These are phyloP conservation scores for Entoloma clypeatum DNA, from an alignment of 1,284 basidiomycete species.

Conservation along the genomic window DNA sequence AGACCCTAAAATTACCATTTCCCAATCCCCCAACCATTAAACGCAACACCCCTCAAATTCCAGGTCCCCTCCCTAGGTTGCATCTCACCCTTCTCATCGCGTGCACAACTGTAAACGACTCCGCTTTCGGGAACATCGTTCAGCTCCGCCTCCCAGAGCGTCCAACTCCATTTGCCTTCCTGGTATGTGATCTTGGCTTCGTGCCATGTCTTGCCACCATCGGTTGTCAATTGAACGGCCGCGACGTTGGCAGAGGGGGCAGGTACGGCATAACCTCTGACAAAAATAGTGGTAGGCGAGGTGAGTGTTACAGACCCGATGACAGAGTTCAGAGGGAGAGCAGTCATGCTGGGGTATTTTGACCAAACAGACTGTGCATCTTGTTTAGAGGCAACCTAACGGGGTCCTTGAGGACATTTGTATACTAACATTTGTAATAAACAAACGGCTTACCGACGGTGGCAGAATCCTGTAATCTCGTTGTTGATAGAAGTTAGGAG, in stretches of 20 bases:
- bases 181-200: slow-evolving; percentile 55
- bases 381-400: slow-evolving; percentile 46
- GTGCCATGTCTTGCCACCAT: slow-evolving; percentile 51
- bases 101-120: slow-evolving; percentile 40
- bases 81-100: slow-evolving; percentile 38
- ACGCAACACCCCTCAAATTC: slow-evolving; percentile 61
- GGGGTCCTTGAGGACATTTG: background rate
- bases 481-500: slow-evolving; percentile 65
- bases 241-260: slow-evolving; percentile 42
- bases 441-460: slow-evolving; percentile 39
- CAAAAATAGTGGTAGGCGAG: slow-evolving; percentile 34
- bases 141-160: slow-evolving; percentile 56
- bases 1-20: slow-evolving; percentile 28
- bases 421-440: background rate
- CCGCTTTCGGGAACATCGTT: slow-evolving; percentile 30
- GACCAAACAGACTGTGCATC: slow-evolving; percentile 37
- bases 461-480: slow-evolving; percentile 65
- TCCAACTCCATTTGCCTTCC: slow-evolving; percentile 67
- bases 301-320: slow-evolving; percentile 40
- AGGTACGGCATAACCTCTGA: slow-evolving; percentile 59
- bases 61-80: slow-evolving; percentile 48
- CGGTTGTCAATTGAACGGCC: slow-evolving; percentile 48
- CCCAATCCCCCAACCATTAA: slow-evolving; percentile 44
- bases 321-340: slow-evolving; percentile 60
- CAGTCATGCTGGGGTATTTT: slow-evolving; percentile 55